These are phyloP conservation scores for Kodamaea hsintzibuensis DNA, from an alignment of 805 yeast genomes.

Conservation along the genomic window DNA sequence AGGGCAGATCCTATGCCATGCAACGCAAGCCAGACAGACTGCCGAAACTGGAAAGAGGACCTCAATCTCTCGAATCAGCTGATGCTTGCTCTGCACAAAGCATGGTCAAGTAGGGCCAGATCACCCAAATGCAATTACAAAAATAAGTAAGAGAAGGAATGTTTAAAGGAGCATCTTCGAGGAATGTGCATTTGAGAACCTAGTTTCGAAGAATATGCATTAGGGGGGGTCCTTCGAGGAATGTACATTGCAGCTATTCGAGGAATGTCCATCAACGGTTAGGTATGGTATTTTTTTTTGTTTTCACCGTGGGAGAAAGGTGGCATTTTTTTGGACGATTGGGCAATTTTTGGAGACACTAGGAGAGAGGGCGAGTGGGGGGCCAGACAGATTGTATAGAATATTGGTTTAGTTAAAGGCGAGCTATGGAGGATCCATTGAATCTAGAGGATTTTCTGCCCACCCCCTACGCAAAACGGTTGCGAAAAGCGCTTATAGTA, in stretches of 20 bases:
- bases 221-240: no score
- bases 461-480: neutral
- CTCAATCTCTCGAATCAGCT: neutral
- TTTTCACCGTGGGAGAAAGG: no score
- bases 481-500: neutral
- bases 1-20: constrained; percentile 3
- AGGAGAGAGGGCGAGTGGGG: no score
- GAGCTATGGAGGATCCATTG: no score
- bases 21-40: neutral
- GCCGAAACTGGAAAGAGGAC: neutral
- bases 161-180: neutral
- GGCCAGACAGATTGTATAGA: no score
- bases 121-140: neutral
- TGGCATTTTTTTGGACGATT: no score
- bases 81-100: constrained; percentile 2
- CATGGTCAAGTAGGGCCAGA: neutral
- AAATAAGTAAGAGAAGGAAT: neutral
- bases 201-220: no score
- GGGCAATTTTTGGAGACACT: no score
- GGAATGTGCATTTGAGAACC: neutral
- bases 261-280: no score
- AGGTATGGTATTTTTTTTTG: no score
- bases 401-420: no score
- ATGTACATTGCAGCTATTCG: no score
- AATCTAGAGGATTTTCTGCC: neutral